These are phyloP conservation scores for Fusarium heterosporum DNA, from an alignment of 2,329 filamentous ascomycete species.

Conservation along the genomic window DNA sequence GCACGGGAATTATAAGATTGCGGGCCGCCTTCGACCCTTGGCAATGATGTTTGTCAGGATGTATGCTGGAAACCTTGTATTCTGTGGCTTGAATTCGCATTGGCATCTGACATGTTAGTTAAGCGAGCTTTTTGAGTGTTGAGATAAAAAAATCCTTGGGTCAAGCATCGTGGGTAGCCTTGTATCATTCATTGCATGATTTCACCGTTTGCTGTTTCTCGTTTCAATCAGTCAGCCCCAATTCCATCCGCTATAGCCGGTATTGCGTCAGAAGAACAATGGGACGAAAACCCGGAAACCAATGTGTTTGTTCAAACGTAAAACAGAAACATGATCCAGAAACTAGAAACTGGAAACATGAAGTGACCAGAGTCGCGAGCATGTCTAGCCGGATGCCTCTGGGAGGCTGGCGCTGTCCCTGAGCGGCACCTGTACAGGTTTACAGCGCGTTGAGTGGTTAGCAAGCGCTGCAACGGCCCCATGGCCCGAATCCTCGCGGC, in stretches of 20 bases:
- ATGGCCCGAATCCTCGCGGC: slow-evolving; percentile 20
- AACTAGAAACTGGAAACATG: slow-evolving; percentile 24
- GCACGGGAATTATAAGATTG: slow-evolving; percentile 40
- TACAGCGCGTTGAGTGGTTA: slow-evolving; percentile 42
- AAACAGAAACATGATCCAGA: slow-evolving; percentile 27
- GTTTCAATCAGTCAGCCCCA: slow-evolving; percentile 32
- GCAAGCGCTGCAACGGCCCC: slow-evolving; percentile 30
- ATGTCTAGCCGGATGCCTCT: slow-evolving; percentile 42
- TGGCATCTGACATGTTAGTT: slow-evolving; percentile 26
- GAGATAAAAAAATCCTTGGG: slow-evolving; percentile 9
- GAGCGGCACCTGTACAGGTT: slow-evolving; percentile 28
- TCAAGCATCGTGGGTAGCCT: slow-evolving; percentile 7
- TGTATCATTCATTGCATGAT: slow-evolving; percentile 25
- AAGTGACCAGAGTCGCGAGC: slow-evolving; percentile 13
- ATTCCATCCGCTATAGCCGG: slow-evolving; percentile 14
- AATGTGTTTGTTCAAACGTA: slow-evolving; percentile 27
- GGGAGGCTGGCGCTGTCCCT: slow-evolving; percentile 27
- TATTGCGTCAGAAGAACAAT: slow-evolving; percentile 34
- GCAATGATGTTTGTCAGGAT: slow-evolving; percentile 37
- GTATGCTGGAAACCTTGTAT: slow-evolving; percentile 6
- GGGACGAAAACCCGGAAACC: slow-evolving; percentile 16
- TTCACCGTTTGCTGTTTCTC: slow-evolving; percentile 21
- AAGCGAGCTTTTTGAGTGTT: slow-evolving; percentile 12
- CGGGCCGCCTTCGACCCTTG: slow-evolving; percentile 38
- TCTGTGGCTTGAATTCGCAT: slow-evolving; percentile 12